These are phyloP conservation scores for Dendrostoma leiphaemia DNA, from an alignment of 2,329 filamentous ascomycete genomes.

Conservation along the genomic window DNA sequence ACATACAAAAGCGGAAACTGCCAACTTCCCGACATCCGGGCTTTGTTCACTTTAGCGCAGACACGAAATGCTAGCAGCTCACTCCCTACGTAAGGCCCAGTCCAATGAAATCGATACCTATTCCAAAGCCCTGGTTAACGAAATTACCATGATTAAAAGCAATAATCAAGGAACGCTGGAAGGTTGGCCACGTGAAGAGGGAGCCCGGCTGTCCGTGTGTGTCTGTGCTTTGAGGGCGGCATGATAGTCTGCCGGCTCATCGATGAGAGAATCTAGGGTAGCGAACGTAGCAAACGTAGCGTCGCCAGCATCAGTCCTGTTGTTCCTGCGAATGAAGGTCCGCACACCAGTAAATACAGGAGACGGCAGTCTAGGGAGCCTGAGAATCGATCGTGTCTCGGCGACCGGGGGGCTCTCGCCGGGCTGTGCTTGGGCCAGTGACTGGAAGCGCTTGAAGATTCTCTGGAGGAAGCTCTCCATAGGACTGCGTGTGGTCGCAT, in stretches of 20 bases:
- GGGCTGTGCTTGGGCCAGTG: conserved; percentile 12
- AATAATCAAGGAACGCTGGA: too few relatives aligned
- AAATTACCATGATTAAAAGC: too few relatives aligned
- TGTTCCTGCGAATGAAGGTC: not conserved
- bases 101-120: too few relatives aligned
- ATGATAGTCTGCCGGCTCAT: conserved; percentile 4
- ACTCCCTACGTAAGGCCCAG: too few relatives aligned
- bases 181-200: not conserved
- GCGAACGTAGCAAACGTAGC: not conserved
- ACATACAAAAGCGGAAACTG: too few relatives aligned
- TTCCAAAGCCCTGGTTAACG: too few relatives aligned
- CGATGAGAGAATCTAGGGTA: not conserved
- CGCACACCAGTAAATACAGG: conserved; percentile 17
- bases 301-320: not conserved
- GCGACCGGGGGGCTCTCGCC: conserved; percentile 5
- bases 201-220: not conserved
- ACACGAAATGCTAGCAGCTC: too few relatives aligned
- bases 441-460: conserved; percentile 6
- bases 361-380: conserved; percentile 16
- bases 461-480: conserved; percentile 6
- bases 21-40: too few relatives aligned
- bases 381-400: not conserved
- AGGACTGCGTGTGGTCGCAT: conserved; percentile 1
- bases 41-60: too few relatives aligned
- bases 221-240: not conserved